Evolutionary conservation across 2,329 filamentous ascomycete species (phyloP), one percentile per base, ranked within the genome.

Genomic region (Fusarium musae): DNA sequence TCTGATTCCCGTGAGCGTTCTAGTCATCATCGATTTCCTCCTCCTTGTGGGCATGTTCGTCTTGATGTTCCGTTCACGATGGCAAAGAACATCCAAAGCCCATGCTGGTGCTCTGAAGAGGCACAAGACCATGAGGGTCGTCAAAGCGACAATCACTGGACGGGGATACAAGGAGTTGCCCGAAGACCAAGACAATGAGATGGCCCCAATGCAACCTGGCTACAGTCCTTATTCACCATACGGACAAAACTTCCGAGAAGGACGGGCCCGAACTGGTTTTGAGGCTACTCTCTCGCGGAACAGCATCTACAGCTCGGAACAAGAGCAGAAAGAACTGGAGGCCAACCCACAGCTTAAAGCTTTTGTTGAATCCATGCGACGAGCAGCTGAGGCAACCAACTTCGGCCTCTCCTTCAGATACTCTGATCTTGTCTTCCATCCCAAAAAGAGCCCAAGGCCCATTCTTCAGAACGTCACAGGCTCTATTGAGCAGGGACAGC

Each of bases 371-470:
- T 89, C 87, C 2, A 86, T 89, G 82, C 83, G 84, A 28, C 85
- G 81, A 69, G 86, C 86, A 23, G 86, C 87, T 4, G 85, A 87
- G 39, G 86, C 84, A 3, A 82, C 83, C 10, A 83, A 84, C 32
- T 86, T 89, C 66, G 88, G 88, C 6, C 79, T 90, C 23, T 86
- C 84, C 6, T 89, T 90, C 73, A 83, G 84, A 28, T 90, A 88
- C 66, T 80, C 84, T 9, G 81, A 86, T 43, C 81, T 90, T 6
- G 81, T 81, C 30, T 88, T 86, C 72, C 85, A 87, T 11, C 86
- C 86, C 1, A 84, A 84, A 63, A 80, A 82, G 32, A 82, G 79
- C 19, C 77, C 79, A 5, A 84, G 82, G 58, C 84, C 84, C 11
- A 86, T 90, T 57, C 80, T 90, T 9, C 83, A 86, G 54, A 85